A percentile compares a stretch with the other conserved stretches of the same genome.
Conservation (phyloP, 2,329 filamentous ascomycete genomes). For the Lecanicillium sp. region DNA sequence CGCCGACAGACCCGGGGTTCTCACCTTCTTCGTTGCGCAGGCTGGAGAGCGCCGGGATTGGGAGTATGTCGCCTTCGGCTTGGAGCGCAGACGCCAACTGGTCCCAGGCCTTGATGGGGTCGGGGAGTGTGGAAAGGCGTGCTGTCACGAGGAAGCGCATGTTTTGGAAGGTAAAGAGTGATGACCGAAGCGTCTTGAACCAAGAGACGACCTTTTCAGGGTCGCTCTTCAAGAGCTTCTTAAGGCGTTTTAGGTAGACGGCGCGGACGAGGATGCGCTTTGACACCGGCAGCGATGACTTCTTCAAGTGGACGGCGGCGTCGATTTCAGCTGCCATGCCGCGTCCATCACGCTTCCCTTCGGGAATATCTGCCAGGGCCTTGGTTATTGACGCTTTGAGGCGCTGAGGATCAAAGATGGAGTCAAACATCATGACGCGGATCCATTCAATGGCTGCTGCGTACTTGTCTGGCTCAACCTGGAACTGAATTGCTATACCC, state of each 20-base stretch:
- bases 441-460: conserved; percentile 74
- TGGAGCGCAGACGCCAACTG: conserved; percentile 31
- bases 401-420: conserved; percentile 69
- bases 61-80: conserved; percentile 43
- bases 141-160: conserved; percentile 78
- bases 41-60: conserved; percentile 60
- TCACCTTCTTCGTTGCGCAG: conserved; percentile 70
- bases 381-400: conserved; percentile 63
- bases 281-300: conserved; percentile 67
- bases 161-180: conserved; percentile 77
- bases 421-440: conserved; percentile 77
- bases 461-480: conserved; percentile 85
- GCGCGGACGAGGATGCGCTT: conserved; percentile 78
- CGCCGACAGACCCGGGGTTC: conserved; percentile 63
- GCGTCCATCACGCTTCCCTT: conserved; percentile 79
- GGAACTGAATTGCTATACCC: conserved; percentile 71
- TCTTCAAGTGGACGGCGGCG: conserved; percentile 72
- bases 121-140: conserved; percentile 62
- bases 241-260: conserved; percentile 77
- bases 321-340: conserved; percentile 58
- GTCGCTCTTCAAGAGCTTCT: conserved; percentile 69
- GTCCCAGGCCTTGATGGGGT: conserved; percentile 76
- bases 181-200: conserved; percentile 67
- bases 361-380: conserved; percentile 83
- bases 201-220: conserved; percentile 67